Evolutionary conservation across 306 rosid genomes (phyloP), one percentile per base, ranked within the genome.

Genomic region (Ormosia emarginata): DNA sequence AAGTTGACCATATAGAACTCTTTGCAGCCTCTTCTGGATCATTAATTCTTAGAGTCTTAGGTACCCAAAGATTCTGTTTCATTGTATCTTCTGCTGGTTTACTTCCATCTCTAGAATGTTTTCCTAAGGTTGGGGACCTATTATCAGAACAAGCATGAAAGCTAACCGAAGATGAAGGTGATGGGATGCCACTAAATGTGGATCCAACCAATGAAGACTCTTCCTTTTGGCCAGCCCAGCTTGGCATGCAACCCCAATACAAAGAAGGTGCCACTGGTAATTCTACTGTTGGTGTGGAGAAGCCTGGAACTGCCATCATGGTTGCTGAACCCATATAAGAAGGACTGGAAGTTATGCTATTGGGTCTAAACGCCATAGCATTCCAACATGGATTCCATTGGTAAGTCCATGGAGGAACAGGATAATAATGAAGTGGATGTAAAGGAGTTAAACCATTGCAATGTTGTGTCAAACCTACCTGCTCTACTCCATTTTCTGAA

Each of bases 1-100:
- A 85, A 59, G 88, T 87, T 69, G 92, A 79, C 92, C 92, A 87
- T 81, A 91, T 68, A 33, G 92, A 87, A 87, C 92, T 83, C 82
- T 71, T 89, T 29, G 91, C 91, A 68, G 90, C 94, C 86, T 89
- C 91, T 52, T 91, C 69, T 14, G 91, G 86, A 65, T 89, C 90
- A 75, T 84, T 86, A 46, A 87, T 89, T 85, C 94, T 85, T 65
- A 89, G 61, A 8, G 90, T 87, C 87, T 91, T 91, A 2, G 94
- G 92, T n/a, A 87, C 90, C 94, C 94, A 91, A 77, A 91, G 86
- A 79, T 81, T 81, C 74, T 24, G 87, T 50, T 83, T 83, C 58
- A 53, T 32, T 24, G 77, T 67, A 46, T 67, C 90, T 53, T 85
- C 92, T 18, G 52, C 24, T 41, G 7, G 71, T 17, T 62, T 68